Percentiles rank a stretch among this genome's conserved stretches.
phyloP scores from a whole-genome alignment of 352 stramenopile species.

The Saprolegnia parasitica region DNA sequence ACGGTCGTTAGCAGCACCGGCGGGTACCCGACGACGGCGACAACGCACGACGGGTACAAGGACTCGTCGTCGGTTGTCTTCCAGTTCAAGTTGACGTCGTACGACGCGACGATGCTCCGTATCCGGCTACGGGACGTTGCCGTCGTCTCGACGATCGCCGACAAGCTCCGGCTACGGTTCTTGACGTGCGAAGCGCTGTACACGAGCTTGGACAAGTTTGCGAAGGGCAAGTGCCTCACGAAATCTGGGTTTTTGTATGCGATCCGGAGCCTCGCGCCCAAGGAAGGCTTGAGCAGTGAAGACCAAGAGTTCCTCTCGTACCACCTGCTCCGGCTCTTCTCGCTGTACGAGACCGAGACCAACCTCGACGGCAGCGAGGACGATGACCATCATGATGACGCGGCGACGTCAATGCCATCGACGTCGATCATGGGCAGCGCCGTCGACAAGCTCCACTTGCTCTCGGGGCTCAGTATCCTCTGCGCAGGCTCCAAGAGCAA shows the following conservation, averaged over 20 bases:
- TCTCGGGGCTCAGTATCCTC: constrained; percentile 89
- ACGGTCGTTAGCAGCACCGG: constrained; percentile 49
- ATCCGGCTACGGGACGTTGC: constrained; percentile 83
- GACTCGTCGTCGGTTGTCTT: constrained; percentile 69
- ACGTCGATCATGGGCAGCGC: constrained; percentile 41
- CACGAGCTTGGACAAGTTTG: constrained; percentile 64
- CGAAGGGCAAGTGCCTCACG: constrained; percentile 57
- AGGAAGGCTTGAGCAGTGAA: constrained; percentile 68
- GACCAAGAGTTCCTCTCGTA: constrained; percentile 86
- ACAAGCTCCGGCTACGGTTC: constrained; percentile 75
- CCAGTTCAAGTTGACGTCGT: constrained; percentile 84
- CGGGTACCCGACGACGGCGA: neutral
- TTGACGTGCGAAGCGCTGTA: constrained; percentile 61
- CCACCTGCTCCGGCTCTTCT: constrained; percentile 77
- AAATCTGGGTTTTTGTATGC: constrained; percentile 70
- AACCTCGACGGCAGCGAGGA: constrained; percentile 36
- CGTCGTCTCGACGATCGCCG: constrained; percentile 82
- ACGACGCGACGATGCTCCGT: constrained; percentile 69
- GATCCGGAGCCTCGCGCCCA: constrained; percentile 71
- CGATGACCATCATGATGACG: constrained; percentile 24
- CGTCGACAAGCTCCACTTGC: constrained; percentile 64
- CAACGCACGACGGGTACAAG: constrained; percentile 28
- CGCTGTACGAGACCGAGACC: constrained; percentile 71
- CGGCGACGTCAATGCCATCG: neutral
- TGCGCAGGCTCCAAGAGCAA: constrained; percentile 93